Percentiles rank a stretch among this genome's conserved stretches.
Evolutionary conservation across 2,329 filamentous ascomycete genomes (phyloP).

Genomic region (Trichophyton schoenleinii): DNA sequence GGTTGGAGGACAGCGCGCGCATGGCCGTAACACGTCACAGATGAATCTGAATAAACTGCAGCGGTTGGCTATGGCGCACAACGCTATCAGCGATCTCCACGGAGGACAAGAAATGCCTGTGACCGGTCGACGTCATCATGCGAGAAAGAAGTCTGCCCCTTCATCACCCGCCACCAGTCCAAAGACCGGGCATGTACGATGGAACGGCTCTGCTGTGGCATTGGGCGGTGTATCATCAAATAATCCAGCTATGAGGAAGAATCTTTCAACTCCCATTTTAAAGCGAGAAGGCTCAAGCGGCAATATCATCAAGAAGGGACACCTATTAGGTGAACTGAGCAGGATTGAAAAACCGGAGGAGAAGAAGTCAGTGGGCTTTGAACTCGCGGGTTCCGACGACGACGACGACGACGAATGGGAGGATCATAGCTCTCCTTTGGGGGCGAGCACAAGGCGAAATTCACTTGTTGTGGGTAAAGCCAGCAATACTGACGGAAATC

Average conservation of each 20-base stretch:
- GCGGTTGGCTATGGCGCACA: constrained; percentile 23
- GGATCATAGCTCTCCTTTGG: constrained; percentile 35
- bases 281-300: constrained; percentile 28
- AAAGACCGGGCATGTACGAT: constrained; percentile 26
- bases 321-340: constrained; percentile 14
- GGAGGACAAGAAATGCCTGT: constrained; percentile 13
- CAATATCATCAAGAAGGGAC: constrained; percentile 28
- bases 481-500: constrained; percentile 8
- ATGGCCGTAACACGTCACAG: constrained; percentile 32
- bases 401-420: constrained; percentile 36
- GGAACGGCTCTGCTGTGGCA: constrained; percentile 29
- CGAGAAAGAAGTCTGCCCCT: constrained; percentile 36
- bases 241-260: constrained; percentile 32
- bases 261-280: constrained; percentile 33
- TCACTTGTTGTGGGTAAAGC: constrained; percentile 25
- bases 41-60: constrained; percentile 35
- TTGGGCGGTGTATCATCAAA: constrained; percentile 23
- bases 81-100: constrained; percentile 20
- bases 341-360: constrained; percentile 15
- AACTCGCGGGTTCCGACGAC: constrained; percentile 33
- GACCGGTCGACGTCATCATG: constrained; percentile 25
- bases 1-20: constrained; percentile 27
- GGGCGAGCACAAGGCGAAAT: constrained; percentile 35
- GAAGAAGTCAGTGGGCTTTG: constrained; percentile 37
- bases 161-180: constrained; percentile 34